These are phyloP conservation scores for Entomortierella lignicola DNA, from an alignment of 192 early-diverging fungal genomes.

Conservation along the genomic window DNA sequence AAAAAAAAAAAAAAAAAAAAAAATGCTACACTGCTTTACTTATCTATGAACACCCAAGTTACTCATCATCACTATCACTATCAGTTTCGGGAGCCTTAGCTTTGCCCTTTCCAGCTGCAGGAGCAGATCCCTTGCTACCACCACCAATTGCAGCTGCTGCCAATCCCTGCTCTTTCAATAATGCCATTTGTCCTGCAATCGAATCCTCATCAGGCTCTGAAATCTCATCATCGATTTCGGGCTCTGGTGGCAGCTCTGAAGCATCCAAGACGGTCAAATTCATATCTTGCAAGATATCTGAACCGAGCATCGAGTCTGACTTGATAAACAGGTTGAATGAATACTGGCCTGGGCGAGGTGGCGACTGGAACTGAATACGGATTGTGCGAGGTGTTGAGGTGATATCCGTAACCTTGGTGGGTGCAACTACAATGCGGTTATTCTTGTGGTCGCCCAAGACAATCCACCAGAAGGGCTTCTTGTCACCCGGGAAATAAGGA, in stretches of 20 bases:
- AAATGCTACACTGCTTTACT: slow-evolving; percentile 3
- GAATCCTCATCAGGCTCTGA: slow-evolving; percentile 97
- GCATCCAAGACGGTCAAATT: slow-evolving; percentile 80
- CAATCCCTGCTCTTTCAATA: slow-evolving; percentile 82
- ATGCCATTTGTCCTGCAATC: slow-evolving; percentile 95
- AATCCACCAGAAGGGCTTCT: slow-evolving; percentile 92
- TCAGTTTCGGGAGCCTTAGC: slow-evolving; percentile 41
- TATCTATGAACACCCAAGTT: neutral
- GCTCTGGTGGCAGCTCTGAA: slow-evolving; percentile 76
- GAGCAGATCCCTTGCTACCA: slow-evolving; percentile 24
- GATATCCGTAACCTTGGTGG: slow-evolving; percentile 83
- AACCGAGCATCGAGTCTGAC: slow-evolving; percentile 88
- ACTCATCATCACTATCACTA: slow-evolving; percentile 43
- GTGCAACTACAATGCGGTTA: slow-evolving; percentile 84
- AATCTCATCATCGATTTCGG: slow-evolving; percentile 91
- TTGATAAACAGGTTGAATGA: slow-evolving; percentile 87
- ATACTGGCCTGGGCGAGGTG: slow-evolving; percentile 85
- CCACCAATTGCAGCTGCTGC: slow-evolving; percentile 63
- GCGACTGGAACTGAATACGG: slow-evolving; percentile 93
- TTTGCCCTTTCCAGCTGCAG: slow-evolving; percentile 33
- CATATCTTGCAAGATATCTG: slow-evolving; percentile 84
- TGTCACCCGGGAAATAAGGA: slow-evolving; percentile 77
- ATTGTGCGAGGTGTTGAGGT: slow-evolving; percentile 70
- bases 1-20: neutral
- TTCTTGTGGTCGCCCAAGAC: slow-evolving; percentile 87